These are phyloP conservation scores for Straminergon stramineum DNA, from an alignment of 225 moss, liverwort and hornwort species.

Conservation along the genomic window DNA sequence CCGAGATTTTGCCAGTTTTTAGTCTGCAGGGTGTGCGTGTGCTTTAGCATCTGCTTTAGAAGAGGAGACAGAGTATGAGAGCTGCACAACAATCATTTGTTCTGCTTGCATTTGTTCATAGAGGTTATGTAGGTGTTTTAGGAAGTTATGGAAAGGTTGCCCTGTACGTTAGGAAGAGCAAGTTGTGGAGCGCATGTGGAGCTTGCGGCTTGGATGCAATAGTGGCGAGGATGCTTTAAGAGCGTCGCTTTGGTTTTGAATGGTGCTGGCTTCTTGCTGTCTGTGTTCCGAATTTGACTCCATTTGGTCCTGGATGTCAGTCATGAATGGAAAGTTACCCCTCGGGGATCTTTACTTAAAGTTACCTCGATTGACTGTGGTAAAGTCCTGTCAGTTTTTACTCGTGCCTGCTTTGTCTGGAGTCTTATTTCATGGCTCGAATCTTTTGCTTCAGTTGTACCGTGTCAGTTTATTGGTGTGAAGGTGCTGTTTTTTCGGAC, in stretches of 20 bases:
- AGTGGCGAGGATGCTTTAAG: not conserved
- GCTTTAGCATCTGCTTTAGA: not conserved
- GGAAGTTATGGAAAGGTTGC: not conserved
- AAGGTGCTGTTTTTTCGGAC: not conserved
- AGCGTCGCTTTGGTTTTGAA: not conserved
- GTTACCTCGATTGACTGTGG: not conserved
- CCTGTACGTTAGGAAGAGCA: not conserved
- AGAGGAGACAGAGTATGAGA: not conserved
- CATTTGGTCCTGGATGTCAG: not conserved
- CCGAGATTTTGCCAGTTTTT: not conserved
- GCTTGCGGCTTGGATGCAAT: not conserved
- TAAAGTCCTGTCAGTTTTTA: not conserved
- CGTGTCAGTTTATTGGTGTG: not conserved
- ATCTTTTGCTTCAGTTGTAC: not conserved
- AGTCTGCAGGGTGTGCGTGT: not conserved
- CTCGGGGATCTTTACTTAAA: not conserved
- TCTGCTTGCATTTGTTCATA: not conserved
- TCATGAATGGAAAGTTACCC: not conserved
- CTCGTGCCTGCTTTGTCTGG: not conserved
- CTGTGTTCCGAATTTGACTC: not conserved
- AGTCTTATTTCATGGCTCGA: not conserved
- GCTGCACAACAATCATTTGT: not conserved
- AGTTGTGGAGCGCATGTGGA: not conserved
- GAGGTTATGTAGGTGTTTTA: not conserved
- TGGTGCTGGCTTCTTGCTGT: conserved; percentile 5